phyloP scores from a whole-genome alignment of 2,329 filamentous ascomycete species.

The Pezicula rhizophila region DNA sequence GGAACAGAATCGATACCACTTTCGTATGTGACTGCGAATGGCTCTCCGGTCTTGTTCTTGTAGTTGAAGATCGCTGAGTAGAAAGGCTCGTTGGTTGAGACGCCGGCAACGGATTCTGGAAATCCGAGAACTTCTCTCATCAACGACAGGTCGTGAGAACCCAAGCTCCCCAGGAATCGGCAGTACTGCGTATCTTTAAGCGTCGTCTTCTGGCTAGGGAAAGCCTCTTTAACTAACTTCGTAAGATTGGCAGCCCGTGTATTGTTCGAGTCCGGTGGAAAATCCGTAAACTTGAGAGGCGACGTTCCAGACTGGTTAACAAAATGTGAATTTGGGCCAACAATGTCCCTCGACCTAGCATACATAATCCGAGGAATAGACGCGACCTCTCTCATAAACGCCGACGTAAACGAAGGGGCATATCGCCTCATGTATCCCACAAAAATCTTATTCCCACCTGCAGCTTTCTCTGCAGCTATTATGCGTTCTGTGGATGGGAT shows the following conservation, averaged over 20 bases:
- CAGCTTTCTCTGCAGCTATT: slow-evolving; percentile 39
- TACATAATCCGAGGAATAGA: slow-evolving; percentile 47
- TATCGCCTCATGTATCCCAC: slow-evolving; percentile 59
- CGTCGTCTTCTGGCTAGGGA: slow-evolving; percentile 26
- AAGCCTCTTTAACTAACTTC: slow-evolving; percentile 28
- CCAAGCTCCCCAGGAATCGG: slow-evolving; percentile 40
- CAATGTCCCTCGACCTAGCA: slow-evolving; percentile 45
- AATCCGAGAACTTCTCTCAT: slow-evolving; percentile 49
- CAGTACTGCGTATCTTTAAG: slow-evolving; percentile 27
- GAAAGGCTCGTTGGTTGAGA: slow-evolving; percentile 36
- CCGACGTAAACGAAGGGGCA: slow-evolving; percentile 46
- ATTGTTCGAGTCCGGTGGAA: slow-evolving; percentile 20
- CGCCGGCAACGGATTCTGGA: slow-evolving; percentile 39
- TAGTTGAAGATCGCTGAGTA: slow-evolving; percentile 40
- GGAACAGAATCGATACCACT: slow-evolving; percentile 48
- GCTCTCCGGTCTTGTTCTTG: slow-evolving; percentile 18
- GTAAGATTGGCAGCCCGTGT: slow-evolving; percentile 21
- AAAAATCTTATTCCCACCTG: slow-evolving; percentile 38
- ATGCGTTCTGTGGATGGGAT: slow-evolving; percentile 40
- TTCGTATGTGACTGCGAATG: slow-evolving; percentile 51
- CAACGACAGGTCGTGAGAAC: slow-evolving; percentile 46
- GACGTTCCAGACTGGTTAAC: slow-evolving; percentile 43
- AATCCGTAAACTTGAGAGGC: slow-evolving; percentile 37
- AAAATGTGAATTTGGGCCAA: slow-evolving; percentile 46
- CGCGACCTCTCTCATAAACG: slow-evolving; percentile 45